Percentiles rank a stretch among this genome's conserved stretches.
phyloP scores from a whole-genome alignment of 2,329 filamentous ascomycete genomes.

The Scleromitrula shiraiana region DNA sequence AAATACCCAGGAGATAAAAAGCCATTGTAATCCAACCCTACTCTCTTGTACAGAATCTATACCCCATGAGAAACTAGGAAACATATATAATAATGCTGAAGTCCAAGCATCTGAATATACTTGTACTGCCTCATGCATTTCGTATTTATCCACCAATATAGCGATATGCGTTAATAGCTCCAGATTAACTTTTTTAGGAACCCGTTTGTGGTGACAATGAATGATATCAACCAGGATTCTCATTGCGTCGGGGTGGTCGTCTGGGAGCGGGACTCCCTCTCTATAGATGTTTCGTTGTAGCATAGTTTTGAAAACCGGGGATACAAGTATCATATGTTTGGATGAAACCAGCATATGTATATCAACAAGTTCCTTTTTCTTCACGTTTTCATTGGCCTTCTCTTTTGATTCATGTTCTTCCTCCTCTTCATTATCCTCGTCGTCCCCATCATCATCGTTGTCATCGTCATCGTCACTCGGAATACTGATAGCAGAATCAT shows the following conservation, averaged over 20 bases:
- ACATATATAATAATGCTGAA: background rate
- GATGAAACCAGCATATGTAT: constrained; percentile 18
- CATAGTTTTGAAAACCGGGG: constrained; percentile 26
- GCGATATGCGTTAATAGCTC: constrained; percentile 25
- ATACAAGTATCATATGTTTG: constrained; percentile 21
- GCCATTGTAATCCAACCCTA: constrained; percentile 1
- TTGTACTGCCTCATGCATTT: constrained; percentile 11
- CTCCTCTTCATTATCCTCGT: background rate
- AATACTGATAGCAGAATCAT: constrained; percentile 3
- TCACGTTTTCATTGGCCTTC: background rate
- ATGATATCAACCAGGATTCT: constrained; percentile 29
- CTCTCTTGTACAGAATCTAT: background rate
- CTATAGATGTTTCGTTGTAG: constrained; percentile 10
- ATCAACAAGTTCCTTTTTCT: background rate
- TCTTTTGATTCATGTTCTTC: background rate
- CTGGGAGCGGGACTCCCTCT: constrained; percentile 23
- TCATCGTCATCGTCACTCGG: background rate
- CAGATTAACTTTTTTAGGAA: constrained; percentile 24
- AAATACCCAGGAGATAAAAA: constrained; percentile 8
- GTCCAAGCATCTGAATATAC: constrained; percentile 11
- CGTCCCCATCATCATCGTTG: background rate
- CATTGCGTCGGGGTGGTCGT: constrained; percentile 29
- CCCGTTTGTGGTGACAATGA: constrained; percentile 19
- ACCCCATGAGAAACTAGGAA: too few relatives aligned
- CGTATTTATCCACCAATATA: constrained; percentile 25